phyloP scores from a whole-genome alignment of 495 filamentous ascomycete genomes.

The Penicillium paradoxum region DNA sequence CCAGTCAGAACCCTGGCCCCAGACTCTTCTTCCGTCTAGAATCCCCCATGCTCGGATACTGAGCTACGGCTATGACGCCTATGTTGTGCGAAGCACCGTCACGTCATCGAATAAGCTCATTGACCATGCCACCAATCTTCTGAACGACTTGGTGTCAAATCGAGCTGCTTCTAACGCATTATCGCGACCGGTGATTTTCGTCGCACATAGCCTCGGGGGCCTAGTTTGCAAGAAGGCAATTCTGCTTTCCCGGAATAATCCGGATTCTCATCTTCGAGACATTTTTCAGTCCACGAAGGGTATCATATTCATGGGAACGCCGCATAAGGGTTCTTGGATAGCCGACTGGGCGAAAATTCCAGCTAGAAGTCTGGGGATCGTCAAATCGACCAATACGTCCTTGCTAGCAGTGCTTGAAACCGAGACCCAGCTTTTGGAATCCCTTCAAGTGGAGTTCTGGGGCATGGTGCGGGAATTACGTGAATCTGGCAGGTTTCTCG shows the following conservation, averaged over 20 bases:
- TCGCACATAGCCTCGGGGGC: slow-evolving; percentile 14
- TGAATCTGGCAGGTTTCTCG: not conserved
- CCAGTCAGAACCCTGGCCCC: slow-evolving; percentile 19
- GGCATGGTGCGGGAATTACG: not conserved
- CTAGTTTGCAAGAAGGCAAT: slow-evolving; percentile 10
- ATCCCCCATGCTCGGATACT: slow-evolving; percentile 23
- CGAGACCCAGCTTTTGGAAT: not conserved
- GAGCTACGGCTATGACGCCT: slow-evolving; percentile 30
- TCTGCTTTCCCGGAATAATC: not conserved
- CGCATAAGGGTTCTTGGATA: slow-evolving; percentile 2
- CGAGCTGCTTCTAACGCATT: not conserved
- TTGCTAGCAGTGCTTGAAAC: not conserved
- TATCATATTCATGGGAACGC: slow-evolving; percentile 7
- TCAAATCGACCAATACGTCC: not conserved
- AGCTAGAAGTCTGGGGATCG: not conserved
- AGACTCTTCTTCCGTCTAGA: slow-evolving; percentile 15
- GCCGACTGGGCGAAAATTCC: slow-evolving; percentile 10
- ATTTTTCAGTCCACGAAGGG: not conserved
- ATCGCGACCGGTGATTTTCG: slow-evolving; percentile 9
- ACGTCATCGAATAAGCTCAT: not conserved
- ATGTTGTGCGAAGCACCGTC: slow-evolving; percentile 1
- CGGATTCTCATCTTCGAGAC: not conserved
- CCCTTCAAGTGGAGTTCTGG: not conserved
- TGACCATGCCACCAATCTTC: not conserved
- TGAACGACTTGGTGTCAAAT: not conserved